A percentile compares a stretch with the other conserved stretches of the same genome.
phyloP scores from a whole-genome alignment of 306 rosid genomes.

The Pyrus pyrifolia region DNA sequence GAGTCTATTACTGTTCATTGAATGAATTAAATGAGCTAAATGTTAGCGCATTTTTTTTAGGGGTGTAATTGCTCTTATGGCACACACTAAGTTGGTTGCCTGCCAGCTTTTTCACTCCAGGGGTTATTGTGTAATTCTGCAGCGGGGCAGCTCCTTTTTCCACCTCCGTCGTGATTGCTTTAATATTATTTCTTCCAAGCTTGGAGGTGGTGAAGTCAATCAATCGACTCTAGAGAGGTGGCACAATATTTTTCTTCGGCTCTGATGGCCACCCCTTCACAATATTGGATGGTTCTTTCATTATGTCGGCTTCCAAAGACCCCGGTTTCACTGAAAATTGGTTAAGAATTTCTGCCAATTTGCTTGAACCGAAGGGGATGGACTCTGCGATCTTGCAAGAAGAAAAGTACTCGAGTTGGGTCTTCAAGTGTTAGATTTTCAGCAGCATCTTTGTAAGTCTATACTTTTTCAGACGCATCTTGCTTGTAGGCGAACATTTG shows the following conservation, averaged over 20 bases:
- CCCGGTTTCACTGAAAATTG: constrained; percentile 25
- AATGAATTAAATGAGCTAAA: too few species aligned
- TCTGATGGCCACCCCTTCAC: constrained; percentile 22
- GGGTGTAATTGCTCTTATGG: constrained; percentile 18
- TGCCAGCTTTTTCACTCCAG: constrained; percentile 20
- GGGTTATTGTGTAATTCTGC: constrained; percentile 28
- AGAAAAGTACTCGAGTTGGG: constrained; percentile 28
- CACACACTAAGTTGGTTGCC: constrained; percentile 46
- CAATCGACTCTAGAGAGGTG: constrained; percentile 67
- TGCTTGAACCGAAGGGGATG: constrained; percentile 48
- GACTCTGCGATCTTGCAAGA: constrained; percentile 32
- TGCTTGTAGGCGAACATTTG: not conserved
- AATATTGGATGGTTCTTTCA: constrained; percentile 41
- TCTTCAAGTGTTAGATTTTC: not conserved
- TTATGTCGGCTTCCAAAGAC: constrained; percentile 29
- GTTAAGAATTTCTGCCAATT: constrained; percentile 26
- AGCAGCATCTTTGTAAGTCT: not conserved
- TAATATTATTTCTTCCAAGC: constrained; percentile 37
- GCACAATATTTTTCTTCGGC: constrained; percentile 67
- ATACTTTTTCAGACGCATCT: not conserved
- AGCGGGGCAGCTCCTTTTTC: constrained; percentile 16
- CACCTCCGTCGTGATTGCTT: constrained; percentile 44
- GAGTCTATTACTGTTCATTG: too few species aligned
- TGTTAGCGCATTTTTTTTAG: too few species aligned
- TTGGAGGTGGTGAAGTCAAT: not conserved